A percentile compares a stretch with the other conserved stretches of the same genome.
Conservation (phyloP, 768 basidiomycete species). For the Podaxis rugospora region DNA sequence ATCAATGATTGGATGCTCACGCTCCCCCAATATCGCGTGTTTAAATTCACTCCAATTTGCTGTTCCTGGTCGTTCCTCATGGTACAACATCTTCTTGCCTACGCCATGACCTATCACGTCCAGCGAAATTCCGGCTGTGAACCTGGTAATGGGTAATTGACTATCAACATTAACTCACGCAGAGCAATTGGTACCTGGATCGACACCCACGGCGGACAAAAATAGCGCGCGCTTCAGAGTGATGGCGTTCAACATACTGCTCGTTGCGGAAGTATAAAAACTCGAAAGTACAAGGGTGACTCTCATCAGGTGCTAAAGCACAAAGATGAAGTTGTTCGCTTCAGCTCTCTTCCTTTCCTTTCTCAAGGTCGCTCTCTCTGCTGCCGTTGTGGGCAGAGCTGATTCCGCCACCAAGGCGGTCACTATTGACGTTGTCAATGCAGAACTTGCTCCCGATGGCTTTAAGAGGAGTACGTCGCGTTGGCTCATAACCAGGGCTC, state of each 20-base stretch:
- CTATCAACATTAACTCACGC: background rate
- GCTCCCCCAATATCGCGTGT: background rate
- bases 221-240: background rate
- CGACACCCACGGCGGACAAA: background rate
- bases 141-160: background rate
- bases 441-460: conserved; percentile 37
- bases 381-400: background rate
- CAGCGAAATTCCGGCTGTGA: background rate
- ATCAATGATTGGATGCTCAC: background rate
- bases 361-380: background rate
- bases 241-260: background rate
- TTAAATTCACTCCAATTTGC: background rate
- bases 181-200: background rate
- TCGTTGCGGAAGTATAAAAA: background rate
- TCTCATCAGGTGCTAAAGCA: background rate
- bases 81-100: background rate
- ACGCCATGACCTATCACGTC: background rate
- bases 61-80: background rate
- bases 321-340: background rate
- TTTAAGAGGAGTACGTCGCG: conserved; percentile 18
- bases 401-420: background rate
- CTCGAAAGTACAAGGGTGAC: background rate
- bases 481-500: background rate
- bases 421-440: conserved; percentile 36
- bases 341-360: background rate